Evolutionary conservation across 2,329 filamentous ascomycete species (phyloP).

Genomic region (Phialocephala subalpina): DNA sequence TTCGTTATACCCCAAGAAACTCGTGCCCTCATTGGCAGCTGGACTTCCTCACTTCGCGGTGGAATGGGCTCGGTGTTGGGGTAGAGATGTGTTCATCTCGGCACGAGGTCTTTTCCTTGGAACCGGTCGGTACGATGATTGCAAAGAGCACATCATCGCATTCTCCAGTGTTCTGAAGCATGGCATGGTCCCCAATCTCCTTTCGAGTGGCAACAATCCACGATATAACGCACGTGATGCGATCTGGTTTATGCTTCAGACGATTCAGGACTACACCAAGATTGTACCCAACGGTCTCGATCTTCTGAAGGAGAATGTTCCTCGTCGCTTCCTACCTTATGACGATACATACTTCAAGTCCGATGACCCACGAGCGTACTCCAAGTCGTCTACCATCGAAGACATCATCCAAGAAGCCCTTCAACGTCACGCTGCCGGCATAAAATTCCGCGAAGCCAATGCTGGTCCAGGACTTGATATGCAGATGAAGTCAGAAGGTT

Average conservation of each 20-base stretch:
- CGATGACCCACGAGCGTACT: conserved; percentile 86
- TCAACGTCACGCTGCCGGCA: conserved; percentile 87
- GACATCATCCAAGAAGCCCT: conserved; percentile 94
- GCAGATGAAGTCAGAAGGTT: conserved; percentile 93
- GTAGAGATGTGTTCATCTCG: conserved; percentile 96
- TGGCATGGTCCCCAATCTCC: conserved; percentile 95
- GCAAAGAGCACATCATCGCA: conserved; percentile 91
- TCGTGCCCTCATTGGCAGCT: conserved; percentile 87
- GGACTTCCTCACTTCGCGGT: conserved; percentile 93
- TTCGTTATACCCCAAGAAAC: conserved; percentile 86
- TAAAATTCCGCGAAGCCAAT: conserved; percentile 94
- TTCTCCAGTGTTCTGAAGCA: conserved; percentile 98
- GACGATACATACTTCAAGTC: conserved; percentile 93
- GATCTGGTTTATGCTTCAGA: conserved; percentile 97
- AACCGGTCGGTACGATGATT: conserved; percentile 87
- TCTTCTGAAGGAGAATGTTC: conserved; percentile 79
- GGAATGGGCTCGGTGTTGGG: conserved; percentile 97
- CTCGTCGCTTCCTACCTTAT: conserved; percentile 89
- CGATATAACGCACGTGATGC: conserved; percentile 97
- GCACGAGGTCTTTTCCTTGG: conserved; percentile 90
- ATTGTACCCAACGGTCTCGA: conserved; percentile 80
- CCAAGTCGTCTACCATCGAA: conserved; percentile 80
- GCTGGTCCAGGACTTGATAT: conserved; percentile 87
- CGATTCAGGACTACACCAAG: conserved; percentile 90
- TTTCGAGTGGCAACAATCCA: conserved; percentile 84